Evolutionary conservation across 108 stramenopile genomes (phyloP).

Genomic region (Epithemia pelagica): DNA sequence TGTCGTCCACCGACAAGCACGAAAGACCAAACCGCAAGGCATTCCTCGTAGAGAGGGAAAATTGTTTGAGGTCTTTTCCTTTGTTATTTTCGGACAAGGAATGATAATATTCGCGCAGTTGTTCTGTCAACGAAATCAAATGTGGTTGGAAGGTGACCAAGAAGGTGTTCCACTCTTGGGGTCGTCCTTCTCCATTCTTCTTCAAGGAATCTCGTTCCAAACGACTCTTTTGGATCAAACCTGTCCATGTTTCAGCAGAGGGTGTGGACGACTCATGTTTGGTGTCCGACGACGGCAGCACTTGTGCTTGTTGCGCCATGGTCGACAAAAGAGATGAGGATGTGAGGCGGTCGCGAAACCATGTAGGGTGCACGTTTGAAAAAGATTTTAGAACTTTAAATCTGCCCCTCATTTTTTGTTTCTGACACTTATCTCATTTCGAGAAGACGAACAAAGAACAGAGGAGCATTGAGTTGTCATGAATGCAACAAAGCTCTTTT

Average conservation of each 20-base stretch:
- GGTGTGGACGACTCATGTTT: no score
- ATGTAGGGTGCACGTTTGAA: no score
- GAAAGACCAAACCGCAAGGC: constrained; percentile 37
- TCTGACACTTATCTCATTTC: no score
- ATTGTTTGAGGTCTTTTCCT: constrained; percentile 11
- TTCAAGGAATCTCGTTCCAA: background rate
- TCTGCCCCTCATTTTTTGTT: no score
- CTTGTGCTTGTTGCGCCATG: no score
- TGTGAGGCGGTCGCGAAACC: no score
- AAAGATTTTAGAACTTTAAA: no score
- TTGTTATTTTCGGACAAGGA: background rate
- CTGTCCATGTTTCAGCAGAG: background rate
- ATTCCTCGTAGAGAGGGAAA: constrained; percentile 26
- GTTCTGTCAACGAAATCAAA: background rate
- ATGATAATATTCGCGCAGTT: background rate
- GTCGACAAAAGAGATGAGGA: no score
- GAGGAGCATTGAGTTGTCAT: no score
- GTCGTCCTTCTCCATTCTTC: background rate
- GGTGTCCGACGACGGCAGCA: no score
- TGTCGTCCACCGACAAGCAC: constrained; percentile 16
- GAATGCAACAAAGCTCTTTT: background rate
- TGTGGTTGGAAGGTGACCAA: background rate
- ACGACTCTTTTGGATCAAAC: background rate
- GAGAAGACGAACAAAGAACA: no score
- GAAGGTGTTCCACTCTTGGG: background rate